These are phyloP conservation scores for Neurospora sp. DNA, from an alignment of 495 filamentous ascomycete species.

Conservation along the genomic window DNA sequence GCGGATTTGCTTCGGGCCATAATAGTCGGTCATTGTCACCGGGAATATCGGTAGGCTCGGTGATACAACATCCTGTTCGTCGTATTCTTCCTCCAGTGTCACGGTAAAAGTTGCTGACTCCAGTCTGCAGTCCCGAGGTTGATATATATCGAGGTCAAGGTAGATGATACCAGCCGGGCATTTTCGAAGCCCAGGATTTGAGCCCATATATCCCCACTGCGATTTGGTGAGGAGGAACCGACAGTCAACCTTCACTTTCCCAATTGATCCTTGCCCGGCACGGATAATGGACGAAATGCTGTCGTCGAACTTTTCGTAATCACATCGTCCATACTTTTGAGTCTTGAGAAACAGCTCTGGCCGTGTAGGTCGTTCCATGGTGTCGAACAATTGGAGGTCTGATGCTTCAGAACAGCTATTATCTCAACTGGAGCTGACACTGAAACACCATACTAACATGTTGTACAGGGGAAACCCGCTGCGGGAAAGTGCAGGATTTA, in stretches of 20 bases:
- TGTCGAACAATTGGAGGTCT: neutral
- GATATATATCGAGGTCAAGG: conserved; percentile 20
- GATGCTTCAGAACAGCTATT: neutral
- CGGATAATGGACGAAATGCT: neutral
- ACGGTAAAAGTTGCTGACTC: conserved; percentile 20
- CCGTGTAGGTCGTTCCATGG: neutral
- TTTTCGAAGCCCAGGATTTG: neutral
- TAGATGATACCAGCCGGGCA: conserved; percentile 24
- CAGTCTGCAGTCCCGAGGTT: conserved; percentile 20
- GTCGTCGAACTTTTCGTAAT: neutral
- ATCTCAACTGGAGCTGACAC: neutral
- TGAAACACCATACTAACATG: neutral
- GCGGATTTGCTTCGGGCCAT: conserved; percentile 7
- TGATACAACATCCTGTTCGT: neutral
- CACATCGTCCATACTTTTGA: neutral
- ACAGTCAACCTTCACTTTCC: conserved; percentile 20
- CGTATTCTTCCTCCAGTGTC: conserved; percentile 16
- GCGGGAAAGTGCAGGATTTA: neutral
- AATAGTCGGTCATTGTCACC: conserved; percentile 9
- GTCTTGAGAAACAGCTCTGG: neutral
- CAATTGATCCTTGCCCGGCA: conserved; percentile 1
- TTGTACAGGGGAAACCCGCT: neutral
- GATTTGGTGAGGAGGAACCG: conserved; percentile 24
- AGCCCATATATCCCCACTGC: conserved; percentile 22
- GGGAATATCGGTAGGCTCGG: neutral